phyloP scores from a whole-genome alignment of 257 asterid genomes.

The Nicotiana otophora region DNA sequence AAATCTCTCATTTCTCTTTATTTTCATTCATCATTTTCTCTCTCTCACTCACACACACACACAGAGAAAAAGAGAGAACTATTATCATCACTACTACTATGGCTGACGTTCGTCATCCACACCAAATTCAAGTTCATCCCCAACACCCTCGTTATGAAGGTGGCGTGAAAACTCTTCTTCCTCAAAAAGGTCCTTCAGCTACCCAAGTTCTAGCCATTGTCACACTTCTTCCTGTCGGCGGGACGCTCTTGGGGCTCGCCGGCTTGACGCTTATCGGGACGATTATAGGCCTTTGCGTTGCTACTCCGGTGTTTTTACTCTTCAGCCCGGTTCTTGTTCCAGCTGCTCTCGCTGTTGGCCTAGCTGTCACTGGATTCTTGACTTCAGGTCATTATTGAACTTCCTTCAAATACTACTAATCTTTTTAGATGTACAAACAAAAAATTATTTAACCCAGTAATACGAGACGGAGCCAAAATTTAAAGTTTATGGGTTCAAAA shows the following conservation, averaged over 20 bases:
- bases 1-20: background rate
- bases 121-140: slow-evolving; percentile 17
- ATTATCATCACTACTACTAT: background rate
- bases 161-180: background rate
- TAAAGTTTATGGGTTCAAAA: too few species aligned
- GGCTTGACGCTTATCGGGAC: slow-evolving; percentile 19
- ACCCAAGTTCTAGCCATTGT: background rate
- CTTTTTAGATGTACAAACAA: background rate
- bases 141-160: slow-evolving; percentile 3
- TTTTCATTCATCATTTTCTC: background rate
- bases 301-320: slow-evolving; percentile 15
- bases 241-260: background rate
- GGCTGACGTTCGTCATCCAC: background rate
- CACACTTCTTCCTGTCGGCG: slow-evolving; percentile 15
- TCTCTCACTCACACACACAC: background rate
- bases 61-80: background rate
- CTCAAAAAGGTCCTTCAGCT: slow-evolving; percentile 7
- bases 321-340: slow-evolving; percentile 26
- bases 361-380: slow-evolving; percentile 11
- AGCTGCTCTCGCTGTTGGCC: background rate
- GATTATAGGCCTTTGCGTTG: slow-evolving; percentile 6
- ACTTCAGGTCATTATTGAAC: background rate
- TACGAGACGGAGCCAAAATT: too few species aligned
- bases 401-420: too few species aligned
- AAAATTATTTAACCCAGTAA: too few species aligned